Conservation (phyloP, 2,329 filamentous ascomycete species). For the Massarina eburnea region DNA sequence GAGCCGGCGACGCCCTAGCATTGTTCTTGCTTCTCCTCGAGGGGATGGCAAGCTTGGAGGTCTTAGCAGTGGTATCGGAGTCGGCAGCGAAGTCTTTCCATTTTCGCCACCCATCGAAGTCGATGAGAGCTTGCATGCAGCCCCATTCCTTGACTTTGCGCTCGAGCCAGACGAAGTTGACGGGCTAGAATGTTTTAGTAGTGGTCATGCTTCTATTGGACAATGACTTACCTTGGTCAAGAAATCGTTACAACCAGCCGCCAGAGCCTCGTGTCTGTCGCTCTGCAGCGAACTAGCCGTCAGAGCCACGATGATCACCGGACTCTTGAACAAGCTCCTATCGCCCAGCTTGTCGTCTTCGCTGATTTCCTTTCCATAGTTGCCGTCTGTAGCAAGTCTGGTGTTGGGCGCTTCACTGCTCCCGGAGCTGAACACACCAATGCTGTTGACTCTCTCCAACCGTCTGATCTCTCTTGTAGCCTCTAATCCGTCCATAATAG, state of each 20-base stretch:
- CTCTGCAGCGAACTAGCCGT: constrained; percentile 94
- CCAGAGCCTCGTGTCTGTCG: constrained; percentile 90
- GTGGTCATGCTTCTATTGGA: not conserved
- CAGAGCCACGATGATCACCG: constrained; percentile 95
- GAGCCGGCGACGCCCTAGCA: constrained; percentile 18
- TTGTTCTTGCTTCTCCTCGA: constrained; percentile 20
- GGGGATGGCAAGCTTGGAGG: constrained; percentile 37
- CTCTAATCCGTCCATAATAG: constrained; percentile 93
- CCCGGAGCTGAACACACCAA: constrained; percentile 76
- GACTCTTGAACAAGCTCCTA: constrained; percentile 79
- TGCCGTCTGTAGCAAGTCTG: constrained; percentile 42
- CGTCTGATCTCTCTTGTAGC: constrained; percentile 93
- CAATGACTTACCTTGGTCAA: constrained; percentile 78
- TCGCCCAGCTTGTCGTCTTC: constrained; percentile 71
- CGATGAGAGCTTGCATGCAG: constrained; percentile 98
- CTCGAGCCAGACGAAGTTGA: constrained; percentile 96
- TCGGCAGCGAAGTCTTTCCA: constrained; percentile 77
- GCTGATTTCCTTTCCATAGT: constrained; percentile 39
- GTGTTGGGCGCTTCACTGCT: constrained; percentile 46
- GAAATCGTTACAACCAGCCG: constrained; percentile 97
- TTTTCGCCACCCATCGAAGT: constrained; percentile 96
- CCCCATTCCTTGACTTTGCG: constrained; percentile 99
- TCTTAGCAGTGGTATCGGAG: constrained; percentile 40
- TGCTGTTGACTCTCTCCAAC: constrained; percentile 85
- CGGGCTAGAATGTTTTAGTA: constrained; percentile 62